A percentile compares a stretch with the other conserved stretches of the same genome.
These are phyloP conservation scores for Epichloe aotearoae DNA, from an alignment of 2,329 filamentous ascomycete genomes.

Conservation along the genomic window DNA sequence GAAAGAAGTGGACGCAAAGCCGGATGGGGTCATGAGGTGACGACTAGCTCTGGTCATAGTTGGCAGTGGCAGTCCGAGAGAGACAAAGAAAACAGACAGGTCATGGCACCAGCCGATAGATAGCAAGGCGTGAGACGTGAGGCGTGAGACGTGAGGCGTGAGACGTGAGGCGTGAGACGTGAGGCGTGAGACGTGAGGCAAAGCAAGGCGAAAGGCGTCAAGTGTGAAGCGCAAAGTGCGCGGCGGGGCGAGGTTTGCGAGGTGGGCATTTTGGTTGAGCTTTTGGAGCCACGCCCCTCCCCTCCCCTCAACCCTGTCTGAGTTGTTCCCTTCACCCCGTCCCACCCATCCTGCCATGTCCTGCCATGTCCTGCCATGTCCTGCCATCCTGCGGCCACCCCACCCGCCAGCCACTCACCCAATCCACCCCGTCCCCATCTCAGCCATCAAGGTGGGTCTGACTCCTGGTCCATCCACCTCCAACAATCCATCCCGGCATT, in stretches of 20 bases:
- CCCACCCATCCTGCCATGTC: neutral
- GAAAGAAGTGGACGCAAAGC: neutral
- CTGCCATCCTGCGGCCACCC: neutral
- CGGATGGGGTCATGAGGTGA: neutral
- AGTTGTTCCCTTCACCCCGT: neutral
- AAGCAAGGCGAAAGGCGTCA: neutral
- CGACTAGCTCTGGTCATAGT: neutral
- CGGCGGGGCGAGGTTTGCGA: neutral
- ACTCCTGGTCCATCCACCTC: neutral
- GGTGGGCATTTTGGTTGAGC: neutral
- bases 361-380: no score
- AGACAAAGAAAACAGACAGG: neutral
- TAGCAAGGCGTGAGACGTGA: neutral
- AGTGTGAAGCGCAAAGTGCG: neutral
- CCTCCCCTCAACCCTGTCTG: neutral
- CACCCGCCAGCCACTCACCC: neutral
- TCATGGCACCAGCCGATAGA: neutral
- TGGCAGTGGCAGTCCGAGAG: no score
- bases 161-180: neutral
- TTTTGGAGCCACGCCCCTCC: neutral
- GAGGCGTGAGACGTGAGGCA: neutral
- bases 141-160: no score
- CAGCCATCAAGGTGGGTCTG: neutral
- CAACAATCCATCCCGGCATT: slow-evolving; percentile 1
- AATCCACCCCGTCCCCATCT: neutral